These are phyloP conservation scores for Hydnum rufescens DNA, from an alignment of 768 basidiomycete genomes.

Conservation along the genomic window DNA sequence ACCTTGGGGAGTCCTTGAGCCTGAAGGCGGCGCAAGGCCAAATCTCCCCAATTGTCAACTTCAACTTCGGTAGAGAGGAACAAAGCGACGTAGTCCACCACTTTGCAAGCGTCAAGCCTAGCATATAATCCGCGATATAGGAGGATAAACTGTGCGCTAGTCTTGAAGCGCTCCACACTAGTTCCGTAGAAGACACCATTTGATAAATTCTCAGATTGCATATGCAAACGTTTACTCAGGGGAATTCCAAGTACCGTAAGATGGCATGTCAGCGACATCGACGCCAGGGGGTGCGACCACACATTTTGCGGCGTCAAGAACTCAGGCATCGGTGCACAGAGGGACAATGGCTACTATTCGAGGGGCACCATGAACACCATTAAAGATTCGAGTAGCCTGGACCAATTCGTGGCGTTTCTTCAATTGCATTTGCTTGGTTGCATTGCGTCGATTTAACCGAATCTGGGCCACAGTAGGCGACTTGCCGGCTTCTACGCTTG, in stretches of 20 bases:
- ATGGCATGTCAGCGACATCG: background rate
- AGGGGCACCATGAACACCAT: conserved; percentile 56
- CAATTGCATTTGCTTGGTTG: conserved; percentile 63
- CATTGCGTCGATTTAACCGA: conserved; percentile 61
- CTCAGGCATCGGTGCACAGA: conserved; percentile 17
- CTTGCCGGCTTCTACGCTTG: conserved; percentile 32
- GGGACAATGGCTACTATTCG: conserved; percentile 80
- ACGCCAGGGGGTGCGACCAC: background rate
- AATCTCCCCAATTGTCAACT: conserved; percentile 74
- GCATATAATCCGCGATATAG: conserved; percentile 52
- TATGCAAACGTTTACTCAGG: background rate
- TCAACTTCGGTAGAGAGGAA: conserved; percentile 64
- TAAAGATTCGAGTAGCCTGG: conserved; percentile 59
- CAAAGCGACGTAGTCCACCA: conserved; percentile 79
- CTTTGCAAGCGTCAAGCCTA: conserved; percentile 67
- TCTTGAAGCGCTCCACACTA: conserved; percentile 65
- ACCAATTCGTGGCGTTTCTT: conserved; percentile 50
- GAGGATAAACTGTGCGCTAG: conserved; percentile 73
- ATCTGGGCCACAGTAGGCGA: conserved; percentile 39
- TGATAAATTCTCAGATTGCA: conserved; percentile 1
- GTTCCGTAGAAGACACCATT: conserved; percentile 21
- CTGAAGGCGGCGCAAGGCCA: conserved; percentile 68
- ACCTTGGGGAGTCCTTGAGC: conserved; percentile 79
- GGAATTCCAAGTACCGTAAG: background rate
- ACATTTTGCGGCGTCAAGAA: background rate